phyloP scores from a whole-genome alignment of 2,329 filamentous ascomycete species.

The Botrytis pseudocinerea region DNA sequence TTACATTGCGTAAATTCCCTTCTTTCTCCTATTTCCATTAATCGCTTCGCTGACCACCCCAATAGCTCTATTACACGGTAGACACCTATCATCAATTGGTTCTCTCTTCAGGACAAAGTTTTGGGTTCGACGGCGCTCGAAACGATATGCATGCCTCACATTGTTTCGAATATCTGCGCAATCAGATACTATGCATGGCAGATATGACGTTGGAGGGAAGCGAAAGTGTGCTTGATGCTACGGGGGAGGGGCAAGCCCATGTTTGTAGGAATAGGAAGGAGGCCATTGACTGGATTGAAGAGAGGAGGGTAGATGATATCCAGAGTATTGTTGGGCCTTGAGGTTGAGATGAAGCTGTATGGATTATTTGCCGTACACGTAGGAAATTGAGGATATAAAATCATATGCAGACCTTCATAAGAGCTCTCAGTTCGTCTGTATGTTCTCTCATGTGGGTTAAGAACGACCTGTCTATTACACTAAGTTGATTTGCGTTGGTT shows the following conservation, averaged over 20 bases:
- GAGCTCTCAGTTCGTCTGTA: no score
- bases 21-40: neutral
- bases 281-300: conserved; percentile 41
- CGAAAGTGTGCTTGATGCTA: conserved; percentile 33
- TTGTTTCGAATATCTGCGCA: conserved; percentile 42
- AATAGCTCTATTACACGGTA: conserved; percentile 39
- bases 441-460: no score
- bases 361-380: neutral
- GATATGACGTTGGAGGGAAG: conserved; percentile 43
- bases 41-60: neutral
- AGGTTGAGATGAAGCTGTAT: neutral
- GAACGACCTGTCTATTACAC: no score
- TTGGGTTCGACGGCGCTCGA: conserved; percentile 37
- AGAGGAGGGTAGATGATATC: conserved; percentile 40
- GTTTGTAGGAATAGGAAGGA: conserved; percentile 41
- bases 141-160: conserved; percentile 39
- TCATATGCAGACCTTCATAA: no score
- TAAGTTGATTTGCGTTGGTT: no score
- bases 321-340: conserved; percentile 40
- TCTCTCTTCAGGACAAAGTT: conserved; percentile 30
- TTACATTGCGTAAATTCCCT: conserved; percentile 36
- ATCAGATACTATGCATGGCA: conserved; percentile 40
- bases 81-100: conserved; percentile 42
- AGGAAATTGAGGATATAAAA: neutral
- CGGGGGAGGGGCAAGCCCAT: conserved; percentile 39